Percentiles rank a stretch among this genome's conserved stretches.
phyloP scores from a whole-genome alignment of 495 filamentous ascomycete species.

The Penicillium egyptiacum region DNA sequence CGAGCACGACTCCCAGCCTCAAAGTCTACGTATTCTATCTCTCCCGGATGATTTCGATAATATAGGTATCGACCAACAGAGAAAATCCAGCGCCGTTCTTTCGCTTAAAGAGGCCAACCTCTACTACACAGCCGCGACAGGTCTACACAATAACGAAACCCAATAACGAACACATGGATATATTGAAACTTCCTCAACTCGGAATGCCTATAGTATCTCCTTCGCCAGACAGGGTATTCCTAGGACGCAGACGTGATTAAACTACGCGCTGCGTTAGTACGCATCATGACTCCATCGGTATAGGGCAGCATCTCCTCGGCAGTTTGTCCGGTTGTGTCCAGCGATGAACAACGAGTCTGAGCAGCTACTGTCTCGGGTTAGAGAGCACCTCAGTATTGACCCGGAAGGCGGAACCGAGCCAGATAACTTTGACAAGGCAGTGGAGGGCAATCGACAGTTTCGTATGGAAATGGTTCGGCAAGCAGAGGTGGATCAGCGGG shows the following conservation, averaged over 20 bases:
- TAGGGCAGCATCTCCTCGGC: slow-evolving; percentile 29
- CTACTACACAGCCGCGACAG: slow-evolving; percentile 40
- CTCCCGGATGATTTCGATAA: slow-evolving; percentile 34
- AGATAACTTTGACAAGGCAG: slow-evolving; percentile 28
- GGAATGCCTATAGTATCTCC: slow-evolving; percentile 37
- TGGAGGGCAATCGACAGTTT: slow-evolving; percentile 20
- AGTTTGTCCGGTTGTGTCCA: slow-evolving; percentile 31
- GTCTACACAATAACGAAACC: slow-evolving; percentile 31
- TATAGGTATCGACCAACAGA: slow-evolving; percentile 30
- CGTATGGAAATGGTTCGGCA: slow-evolving; percentile 24
- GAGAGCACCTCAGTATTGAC: slow-evolving; percentile 30
- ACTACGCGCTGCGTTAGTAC: slow-evolving; percentile 34
- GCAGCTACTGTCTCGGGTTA: slow-evolving; percentile 27
- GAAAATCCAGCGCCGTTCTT: slow-evolving; percentile 25
- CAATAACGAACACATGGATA: slow-evolving; percentile 31
- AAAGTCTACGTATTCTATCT: slow-evolving; percentile 34
- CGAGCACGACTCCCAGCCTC: slow-evolving; percentile 34
- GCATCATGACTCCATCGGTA: slow-evolving; percentile 33
- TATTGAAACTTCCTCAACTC: slow-evolving; percentile 30
- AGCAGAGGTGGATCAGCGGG: too few species aligned
- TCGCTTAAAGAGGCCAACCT: slow-evolving; percentile 39
- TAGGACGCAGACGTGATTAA: slow-evolving; percentile 43
- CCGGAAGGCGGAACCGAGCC: slow-evolving; percentile 32
- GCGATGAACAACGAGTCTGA: slow-evolving; percentile 37
- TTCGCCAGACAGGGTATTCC: slow-evolving; percentile 35